Evolutionary conservation across 176 grass and related monocot genomes (phyloP).

Genomic region (Panicum miliaceum): DNA sequence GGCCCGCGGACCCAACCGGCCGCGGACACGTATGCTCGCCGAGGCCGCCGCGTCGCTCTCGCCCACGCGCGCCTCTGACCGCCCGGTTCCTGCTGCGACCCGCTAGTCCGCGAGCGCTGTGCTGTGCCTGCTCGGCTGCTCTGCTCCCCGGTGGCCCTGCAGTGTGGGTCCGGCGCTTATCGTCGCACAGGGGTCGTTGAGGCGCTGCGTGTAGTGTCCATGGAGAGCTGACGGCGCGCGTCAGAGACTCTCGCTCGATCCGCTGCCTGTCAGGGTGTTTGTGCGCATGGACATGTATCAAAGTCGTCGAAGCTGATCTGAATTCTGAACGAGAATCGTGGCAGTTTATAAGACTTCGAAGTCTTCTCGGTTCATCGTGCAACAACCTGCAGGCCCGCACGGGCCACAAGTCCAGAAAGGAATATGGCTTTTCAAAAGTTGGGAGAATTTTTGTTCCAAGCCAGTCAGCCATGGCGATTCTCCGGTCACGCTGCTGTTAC

Average conservation of each 20-base stretch:
- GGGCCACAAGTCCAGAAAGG: background rate
- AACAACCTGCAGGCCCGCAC: background rate
- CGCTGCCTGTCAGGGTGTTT: background rate
- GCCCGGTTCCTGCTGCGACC: background rate
- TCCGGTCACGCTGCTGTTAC: background rate
- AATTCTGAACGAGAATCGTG: too few species aligned
- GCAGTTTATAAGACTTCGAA: too few species aligned
- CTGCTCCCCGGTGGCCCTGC: too few species aligned
- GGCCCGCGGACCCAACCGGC: background rate
- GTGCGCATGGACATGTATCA: background rate
- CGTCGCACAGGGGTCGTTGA: too few species aligned
- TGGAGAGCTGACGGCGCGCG: too few species aligned
- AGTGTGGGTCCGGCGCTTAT: background rate
- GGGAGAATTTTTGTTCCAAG: background rate
- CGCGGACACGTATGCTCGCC: background rate
- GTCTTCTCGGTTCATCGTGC: background rate
- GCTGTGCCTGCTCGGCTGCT: too few species aligned
- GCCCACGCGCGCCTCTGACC: background rate
- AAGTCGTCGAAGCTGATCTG: background rate
- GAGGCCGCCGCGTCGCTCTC: constrained; percentile 22
- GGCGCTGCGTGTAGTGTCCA: too few species aligned
- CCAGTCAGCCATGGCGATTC: background rate
- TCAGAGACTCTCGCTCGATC: background rate
- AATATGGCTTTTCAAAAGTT: background rate
- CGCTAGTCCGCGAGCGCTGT: too few species aligned